Evolutionary conservation across 805 yeast genomes (phyloP), one percentile per base, ranked within the genome.

Genomic region (Ogataea dorogensis): DNA sequence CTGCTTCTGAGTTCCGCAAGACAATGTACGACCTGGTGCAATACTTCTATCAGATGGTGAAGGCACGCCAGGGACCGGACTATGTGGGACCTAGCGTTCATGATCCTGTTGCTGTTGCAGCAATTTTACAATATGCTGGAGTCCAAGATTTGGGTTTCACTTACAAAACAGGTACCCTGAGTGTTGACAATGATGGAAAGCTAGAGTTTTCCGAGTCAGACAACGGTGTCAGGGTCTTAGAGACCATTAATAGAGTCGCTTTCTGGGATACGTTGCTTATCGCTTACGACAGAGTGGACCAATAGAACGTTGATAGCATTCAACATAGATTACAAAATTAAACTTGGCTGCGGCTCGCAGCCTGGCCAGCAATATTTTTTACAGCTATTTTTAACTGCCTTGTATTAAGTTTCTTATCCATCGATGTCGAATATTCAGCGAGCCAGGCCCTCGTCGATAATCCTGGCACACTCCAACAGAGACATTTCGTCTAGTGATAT

Each of bases 101-200:
- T 58, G 95, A 86, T 56, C 91, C 93, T 1, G 63, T 84, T 33
- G 84, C 94, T 1, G 64, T 83, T 8, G 74, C 73, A 34, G 77
- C 77, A 0, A 50, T 85, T 23, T 56, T 85, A 33, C 73, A 75
- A 14, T 55, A 75, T 33, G 56, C 65, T 33, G 53, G 53, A 9
- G 38, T 40, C 4, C 38, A 36, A 9, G 49, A 48, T 11, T 31
- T 61, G 6, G 46, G 50, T 3, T 50, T 46, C 27, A 35, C 36
- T 16, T 53, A 41, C 30, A 44, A 47, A 12, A 42, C 40, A 25
- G 44, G 44, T 14, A 36, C 34, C 9, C 40, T 59, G 17, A 31
- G 36, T 4, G 50, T 53, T 6, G 64, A 59, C 14, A 42, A 43
- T 8, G 52, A 51, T 16, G 70, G 67, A 19, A 52, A 51, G n/a